Evolutionary conservation across 2,329 filamentous ascomycete species (phyloP), one percentile per base, ranked within the genome.

Genomic region (Huntiella moniliformis): DNA sequence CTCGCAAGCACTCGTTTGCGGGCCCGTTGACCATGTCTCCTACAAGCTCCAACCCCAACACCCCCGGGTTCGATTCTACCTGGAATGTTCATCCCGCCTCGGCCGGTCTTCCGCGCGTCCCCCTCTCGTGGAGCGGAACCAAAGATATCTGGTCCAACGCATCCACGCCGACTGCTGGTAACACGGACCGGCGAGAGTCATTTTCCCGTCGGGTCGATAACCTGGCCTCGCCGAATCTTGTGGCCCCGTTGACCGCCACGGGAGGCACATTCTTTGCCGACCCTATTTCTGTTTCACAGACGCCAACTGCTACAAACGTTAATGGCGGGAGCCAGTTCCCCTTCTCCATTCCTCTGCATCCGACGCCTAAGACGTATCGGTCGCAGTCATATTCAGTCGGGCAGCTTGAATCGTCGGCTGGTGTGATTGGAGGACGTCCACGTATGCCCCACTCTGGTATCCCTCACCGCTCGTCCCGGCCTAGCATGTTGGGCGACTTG

Each of bases 351-450:
- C 86, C 86, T 3, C 68, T 93, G 15, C 83, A 93, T 52, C 86
- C 88, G 1, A 91, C 84, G 0, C 83, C 83, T 1, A 96, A 96
- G 61, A 86, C 84, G 1, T 91, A 93, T 55, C 79, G 91, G 38
- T 98, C 91, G 4, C 85, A 95, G 60, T 96, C 91, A 4, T 96
- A 96, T 61, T 96, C 88, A 0, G 88, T 93, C 41, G 87, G 87
- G 4, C 87, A 95, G 58, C 67, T 86, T 50, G 86, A 94, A 45
- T 72, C 78, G 1, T 63, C 60, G 47, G 59, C 68, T 3, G 63
- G 71, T 3, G 61, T 70, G 3, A 62, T 69, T 16, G 58, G 74
- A 10, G 65, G 68, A n/a, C 67, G 73, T 41, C 62, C 67, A 42
- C 67, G 71, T 42, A 56, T 65, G 2, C 53, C 51, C 33, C 75